Base-by-base conservation (phyloP, 495 filamentous ascomycete genomes). In the Bathelium albidoporum region DNA sequence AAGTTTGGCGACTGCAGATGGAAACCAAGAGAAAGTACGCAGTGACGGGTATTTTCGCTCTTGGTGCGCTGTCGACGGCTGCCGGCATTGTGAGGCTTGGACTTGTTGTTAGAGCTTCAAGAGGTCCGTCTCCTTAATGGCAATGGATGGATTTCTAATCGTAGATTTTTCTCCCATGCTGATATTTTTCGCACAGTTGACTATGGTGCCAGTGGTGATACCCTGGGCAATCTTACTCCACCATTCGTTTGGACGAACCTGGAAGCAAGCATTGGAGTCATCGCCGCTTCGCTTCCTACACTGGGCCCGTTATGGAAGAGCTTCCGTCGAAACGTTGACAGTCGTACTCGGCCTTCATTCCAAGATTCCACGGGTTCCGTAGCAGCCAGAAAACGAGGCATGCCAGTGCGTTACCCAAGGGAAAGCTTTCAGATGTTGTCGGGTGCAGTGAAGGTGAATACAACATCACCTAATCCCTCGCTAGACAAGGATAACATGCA, bases 1-100 rank as follows among this genome's bases (percentile, higher is more conserved):
- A 55, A 34, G 36, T 63, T 2, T 55, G 49, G 32, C 32, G 49
- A 20, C 28, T 63, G 45, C 43, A 63, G n/a, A 45, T 63, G 49
- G 12, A n/a, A 20, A 26, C 9, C 22, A 55, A 55, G 49, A 55
- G 29, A 5, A 55, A 55, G 24, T 55, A 55, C 24, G 49, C 49
- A 9, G 20, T 55, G 16, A 28, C 49, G 2, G 12, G 11, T 20
- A 55, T 55, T 16, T 55, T 55, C 29, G 49, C 22, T 29, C 49
- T 55, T 29, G 49, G 49, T 26, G 49, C 22, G 9, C 24, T 55
- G 22, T 55, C 49, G 9, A 55, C 49, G 26, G 49, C 49, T 12
- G 49, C 49, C 5, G 49, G 49, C 5, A 55, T 55, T 55, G 24
- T 55, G 7, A 55, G 49, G 49, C 49, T 55, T 11, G 49, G 20